Base-by-base conservation (phyloP, 345 rosid genomes). In the Bruguiera sexangula region DNA sequence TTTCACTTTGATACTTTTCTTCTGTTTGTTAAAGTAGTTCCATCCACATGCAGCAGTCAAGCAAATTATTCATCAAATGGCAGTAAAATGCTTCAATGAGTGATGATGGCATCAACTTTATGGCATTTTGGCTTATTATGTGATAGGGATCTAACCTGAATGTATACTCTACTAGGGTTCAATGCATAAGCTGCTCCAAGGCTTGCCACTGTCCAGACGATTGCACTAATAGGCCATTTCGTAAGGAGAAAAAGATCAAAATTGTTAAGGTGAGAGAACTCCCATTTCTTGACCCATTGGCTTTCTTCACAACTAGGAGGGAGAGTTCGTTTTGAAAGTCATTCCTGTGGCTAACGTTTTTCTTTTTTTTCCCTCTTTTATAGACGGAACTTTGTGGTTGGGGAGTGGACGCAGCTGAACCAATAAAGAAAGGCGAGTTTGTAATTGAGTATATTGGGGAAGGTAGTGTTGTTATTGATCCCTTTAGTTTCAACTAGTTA, bases 351-450 rank as follows among this genome's bases (percentile, higher is more conserved):
- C 6, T 52, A 63, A 66, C 52, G 62, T 24, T 24, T 24, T 0
- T 22, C 0, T n/a, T 57, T 74, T 78, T 21, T 75, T 52, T 66
- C 43, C 43, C 73, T 50, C 76, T 60, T 70, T 72, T 77, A 67
- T 84, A 93, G 98, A 93, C 98, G 62, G 88, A 85, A 66, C 82
- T 74, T 53, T 94, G 98, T 68, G 98, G 98, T 64, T 94, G 98
- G 98, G 98, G 97, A 56, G 98, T 88, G 75, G 96, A 85, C 75
- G 96, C 98, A 68, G 91, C 78, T 65, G 97, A 89, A 76, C 69
- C 92, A 63, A 82, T 94, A 65, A 78, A 75, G 43, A 87, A 84
- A 80, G 95, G 92, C 54, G 93, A 94, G 2, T 91, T 89, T 73
- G 68, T 94, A 78, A 73, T 94, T 21, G 98, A 94, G 84, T 94